These are phyloP conservation scores for Scutellaria barbata DNA, from an alignment of 257 asterid genomes.

Conservation along the genomic window DNA sequence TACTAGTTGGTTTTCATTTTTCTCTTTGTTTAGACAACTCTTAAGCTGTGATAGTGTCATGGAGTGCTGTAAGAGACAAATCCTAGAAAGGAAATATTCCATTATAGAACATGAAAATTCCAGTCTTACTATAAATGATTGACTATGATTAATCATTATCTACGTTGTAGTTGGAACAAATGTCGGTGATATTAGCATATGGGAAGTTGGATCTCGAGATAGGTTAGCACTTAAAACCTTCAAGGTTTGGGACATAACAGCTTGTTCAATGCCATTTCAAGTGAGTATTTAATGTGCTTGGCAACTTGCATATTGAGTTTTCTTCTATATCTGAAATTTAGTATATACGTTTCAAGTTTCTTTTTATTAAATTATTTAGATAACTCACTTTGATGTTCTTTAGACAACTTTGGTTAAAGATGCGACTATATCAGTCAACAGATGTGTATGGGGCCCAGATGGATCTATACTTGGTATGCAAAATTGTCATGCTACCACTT, in stretches of 20 bases:
- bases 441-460: conserved; percentile 97
- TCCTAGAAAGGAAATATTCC: conserved; percentile 22
- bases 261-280: conserved; percentile 89
- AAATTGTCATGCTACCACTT: conserved; percentile 25
- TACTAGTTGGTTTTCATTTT: background rate
- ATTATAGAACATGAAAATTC: conserved; percentile 14
- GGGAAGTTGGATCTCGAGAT: conserved; percentile 97
- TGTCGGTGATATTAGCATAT: conserved; percentile 96
- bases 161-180: conserved; percentile 85
- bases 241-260: conserved; percentile 88
- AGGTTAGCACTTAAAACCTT: conserved; percentile 83
- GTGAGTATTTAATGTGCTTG: conserved; percentile 50
- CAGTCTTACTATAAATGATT: conserved; percentile 20
- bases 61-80: conserved; percentile 19
- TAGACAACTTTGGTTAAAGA: conserved; percentile 92
- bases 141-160: conserved; percentile 21
- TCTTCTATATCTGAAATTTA: conserved; percentile 2
- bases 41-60: conserved; percentile 2
- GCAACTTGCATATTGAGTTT: conserved; percentile 1
- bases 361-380: conserved; percentile 1
- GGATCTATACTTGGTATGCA: conserved; percentile 89
- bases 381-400: conserved; percentile 32
- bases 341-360: conserved; percentile 7
- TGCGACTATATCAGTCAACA: conserved; percentile 82
- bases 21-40: background rate